phyloP scores from a whole-genome alignment of 2,329 filamentous ascomycete species.

The Fusarium devonianum region DNA sequence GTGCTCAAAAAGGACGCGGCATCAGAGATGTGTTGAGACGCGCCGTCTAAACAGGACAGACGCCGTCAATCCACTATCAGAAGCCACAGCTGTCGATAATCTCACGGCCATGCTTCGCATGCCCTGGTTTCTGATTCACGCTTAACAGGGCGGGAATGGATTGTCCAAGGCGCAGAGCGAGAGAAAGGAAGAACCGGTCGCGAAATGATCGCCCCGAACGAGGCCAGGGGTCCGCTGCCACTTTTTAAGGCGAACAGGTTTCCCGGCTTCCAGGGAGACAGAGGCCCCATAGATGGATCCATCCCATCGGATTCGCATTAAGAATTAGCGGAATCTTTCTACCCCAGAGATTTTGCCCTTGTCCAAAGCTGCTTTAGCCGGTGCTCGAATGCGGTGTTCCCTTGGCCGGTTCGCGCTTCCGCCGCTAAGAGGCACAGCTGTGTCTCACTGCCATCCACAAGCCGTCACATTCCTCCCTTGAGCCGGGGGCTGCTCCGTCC shows the following conservation, averaged over 20 bases:
- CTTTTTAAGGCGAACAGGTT: slow-evolving; percentile 26
- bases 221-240: slow-evolving; percentile 30
- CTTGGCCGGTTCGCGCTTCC: slow-evolving; percentile 9
- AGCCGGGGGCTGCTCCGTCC: slow-evolving; percentile 27
- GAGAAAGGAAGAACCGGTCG: too few species aligned
- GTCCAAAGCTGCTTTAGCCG: slow-evolving; percentile 16
- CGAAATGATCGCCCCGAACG: slow-evolving; percentile 14
- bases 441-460: slow-evolving; percentile 28
- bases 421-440: slow-evolving; percentile 3
- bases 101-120: slow-evolving; percentile 16
- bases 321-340: slow-evolving; percentile 17
- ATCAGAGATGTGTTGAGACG: slow-evolving; percentile 55
- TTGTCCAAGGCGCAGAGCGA: slow-evolving; percentile 32
- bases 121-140: slow-evolving; percentile 2
- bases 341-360: slow-evolving; percentile 26
- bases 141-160: slow-evolving; percentile 29
- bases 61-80: slow-evolving; percentile 14
- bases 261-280: slow-evolving; percentile 35
- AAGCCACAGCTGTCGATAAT: slow-evolving; percentile 24
- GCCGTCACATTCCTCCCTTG: slow-evolving; percentile 35
- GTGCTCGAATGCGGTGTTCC: slow-evolving; percentile 16
- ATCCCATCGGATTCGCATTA: slow-evolving; percentile 25
- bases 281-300: slow-evolving; percentile 24
- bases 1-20: slow-evolving; percentile 4
- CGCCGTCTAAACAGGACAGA: slow-evolving; percentile 33